Evolutionary conservation across 179 eudicot genomes (phyloP), one percentile per base, ranked within the genome.

Genomic region (Carnegiea gigantea): DNA sequence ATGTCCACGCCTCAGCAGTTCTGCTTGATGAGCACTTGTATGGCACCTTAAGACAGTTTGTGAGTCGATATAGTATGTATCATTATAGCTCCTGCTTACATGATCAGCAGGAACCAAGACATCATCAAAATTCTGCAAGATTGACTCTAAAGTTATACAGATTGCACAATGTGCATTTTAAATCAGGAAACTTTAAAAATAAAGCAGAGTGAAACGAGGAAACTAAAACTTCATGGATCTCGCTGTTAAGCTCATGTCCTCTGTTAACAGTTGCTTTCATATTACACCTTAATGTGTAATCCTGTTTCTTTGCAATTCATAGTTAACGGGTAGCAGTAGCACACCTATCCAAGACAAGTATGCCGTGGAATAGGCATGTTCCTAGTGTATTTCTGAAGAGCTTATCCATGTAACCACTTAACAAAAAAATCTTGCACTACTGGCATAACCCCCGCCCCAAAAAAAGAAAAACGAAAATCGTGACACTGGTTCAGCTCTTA

Each of bases 1-100:
- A 83, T 92, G 88, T 24, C 99, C 99, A 23, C 79, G 75, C 81
- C 97, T 85, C 85, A 95, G 83, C 72, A 96, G 84, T 85, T 91
- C 92, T 70, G 95, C 97, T 83, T 90, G 95, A 89, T 94, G 99
- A 76, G 98, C 98, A 91, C 99, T 96, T 11, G 99, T 96, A 91
- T 94, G 99, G 87, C 99, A 96, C 87, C 99, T 93, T 79, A 96
- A 82, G 75, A 95, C 94, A 67, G 92, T 90, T 90, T 95, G 89
- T 68, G 97, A 80, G 77, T 93, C 95, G 44, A 93, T 85, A 84
- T 95, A 95, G 83, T 96, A 96, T 73, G 99, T 96, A 81, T 96
- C 99, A 85, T 96, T 96, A 86, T 96, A 96, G 84, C 98, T 96
- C 93, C 98, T 89, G 88, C 99, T 94, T 38, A 96, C 97, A 83